Base-by-base conservation (phyloP, 2,329 filamentous ascomycete genomes). In the Claviceps humidiphila region DNA sequence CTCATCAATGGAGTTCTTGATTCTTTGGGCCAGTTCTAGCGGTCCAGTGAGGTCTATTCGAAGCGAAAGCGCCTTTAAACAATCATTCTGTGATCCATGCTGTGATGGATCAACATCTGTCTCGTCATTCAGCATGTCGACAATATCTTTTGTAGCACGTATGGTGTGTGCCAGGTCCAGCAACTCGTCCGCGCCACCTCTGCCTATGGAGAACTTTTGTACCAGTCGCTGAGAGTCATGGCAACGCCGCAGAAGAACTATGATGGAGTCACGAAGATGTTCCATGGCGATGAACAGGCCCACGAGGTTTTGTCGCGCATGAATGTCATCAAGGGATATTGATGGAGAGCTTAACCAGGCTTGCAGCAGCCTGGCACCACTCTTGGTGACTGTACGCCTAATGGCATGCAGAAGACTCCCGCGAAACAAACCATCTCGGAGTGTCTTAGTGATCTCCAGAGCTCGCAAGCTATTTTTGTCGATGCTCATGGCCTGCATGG, bases 381-480 rank as follows among this genome's bases (percentile, higher is more conserved):
- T 90, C 63, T 90, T 95, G 0, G 93, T 98, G 16, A 89, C 87
- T 0, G 93, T 98, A 51, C 85, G 80, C 54, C 90, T 81, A 50
- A 97, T 78, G n/a, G 89, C 86, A 68, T 97, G 89, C 40, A 98
- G 71, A 44, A 98, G 71, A 63, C 90, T 96, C 5, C 93, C 93
- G 57, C 85, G 82, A 41, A 85, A 85, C 20, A 77, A 68, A 2
- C 86, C 83, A 60, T 97, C 91, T 48, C 85, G 80, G 49, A 95
- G 81, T 0, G 93, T 97, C 63, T 83, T 82, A 58, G 88, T 82
- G 58, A 98, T 87, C 66, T 98, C 93, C 4, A 98, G 75, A 1
- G 90, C 88, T 54, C 87, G 80, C 69, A 98, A 77, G 58, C 86
- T 96, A 62, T 90, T 95, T 63, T 85, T 90, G 70, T 98, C 93